phyloP scores from a whole-genome alignment of 192 early-diverging fungal species.

The Entophlyctis luteolus region DNA sequence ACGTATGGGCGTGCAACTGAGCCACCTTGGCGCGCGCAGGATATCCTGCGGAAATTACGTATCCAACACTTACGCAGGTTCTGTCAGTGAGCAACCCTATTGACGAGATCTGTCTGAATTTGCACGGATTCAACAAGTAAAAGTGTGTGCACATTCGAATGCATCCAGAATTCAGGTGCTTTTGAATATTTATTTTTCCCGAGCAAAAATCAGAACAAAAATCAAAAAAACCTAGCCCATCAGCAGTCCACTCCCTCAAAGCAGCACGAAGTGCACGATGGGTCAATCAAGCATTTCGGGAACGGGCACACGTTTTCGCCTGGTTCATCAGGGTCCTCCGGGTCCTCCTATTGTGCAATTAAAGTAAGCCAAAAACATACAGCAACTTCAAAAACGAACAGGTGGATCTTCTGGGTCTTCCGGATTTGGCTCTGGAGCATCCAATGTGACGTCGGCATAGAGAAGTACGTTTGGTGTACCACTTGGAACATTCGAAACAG shows the following conservation, averaged over 20 bases:
- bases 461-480: slow-evolving; percentile 45
- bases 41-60: too few relatives aligned
- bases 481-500: slow-evolving; percentile 29
- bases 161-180: background rate
- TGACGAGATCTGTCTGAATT: too few relatives aligned
- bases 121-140: too few relatives aligned
- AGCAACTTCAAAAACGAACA: slow-evolving; percentile 1
- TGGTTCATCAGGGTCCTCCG: slow-evolving; percentile 34
- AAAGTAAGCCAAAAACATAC: background rate
- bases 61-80: too few relatives aligned
- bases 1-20: too few relatives aligned
- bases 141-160: too few relatives aligned
- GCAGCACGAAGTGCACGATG: slow-evolving; percentile 37
- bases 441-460: slow-evolving; percentile 37
- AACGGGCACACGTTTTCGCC: slow-evolving; percentile 47
- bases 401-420: slow-evolving; percentile 37
- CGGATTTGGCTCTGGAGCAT: slow-evolving; percentile 27
- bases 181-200: background rate
- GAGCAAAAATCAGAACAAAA: background rate
- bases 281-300: slow-evolving; percentile 45
- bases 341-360: slow-evolving; percentile 9
- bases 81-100: too few relatives aligned
- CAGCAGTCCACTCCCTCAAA: slow-evolving; percentile 30
- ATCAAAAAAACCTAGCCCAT: background rate
- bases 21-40: too few relatives aligned